Conservation (phyloP, 176 grass and related monocot genomes). For the Chrysopogon serrulatus region DNA sequence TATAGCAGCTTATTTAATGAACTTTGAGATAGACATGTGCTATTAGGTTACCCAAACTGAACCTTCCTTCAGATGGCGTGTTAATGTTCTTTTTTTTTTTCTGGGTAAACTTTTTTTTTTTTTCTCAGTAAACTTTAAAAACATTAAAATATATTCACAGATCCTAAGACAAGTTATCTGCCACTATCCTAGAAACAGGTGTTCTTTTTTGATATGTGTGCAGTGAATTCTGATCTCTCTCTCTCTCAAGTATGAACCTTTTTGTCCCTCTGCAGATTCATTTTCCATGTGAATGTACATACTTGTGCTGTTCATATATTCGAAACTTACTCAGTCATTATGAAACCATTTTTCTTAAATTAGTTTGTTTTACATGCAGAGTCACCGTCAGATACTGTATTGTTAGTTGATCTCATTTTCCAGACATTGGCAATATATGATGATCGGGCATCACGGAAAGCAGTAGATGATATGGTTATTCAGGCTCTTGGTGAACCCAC, state of each 20-base stretch:
- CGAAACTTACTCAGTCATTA: background rate
- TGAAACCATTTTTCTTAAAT: conserved; percentile 20
- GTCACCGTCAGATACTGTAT: conserved; percentile 39
- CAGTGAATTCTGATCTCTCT: background rate
- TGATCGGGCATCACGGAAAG: conserved; percentile 81
- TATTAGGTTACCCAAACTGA: background rate
- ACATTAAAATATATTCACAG: background rate
- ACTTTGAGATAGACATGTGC: background rate
- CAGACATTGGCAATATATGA: conserved; percentile 88
- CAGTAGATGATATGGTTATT: conserved; percentile 79
- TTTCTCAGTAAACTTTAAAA: background rate
- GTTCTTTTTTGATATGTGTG: background rate
- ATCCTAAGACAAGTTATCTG: background rate
- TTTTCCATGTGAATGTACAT: background rate
- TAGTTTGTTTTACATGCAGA: conserved; percentile 41
- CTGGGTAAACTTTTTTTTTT: background rate
- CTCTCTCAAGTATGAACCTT: background rate
- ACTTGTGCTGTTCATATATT: conserved; percentile 1
- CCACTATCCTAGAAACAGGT: background rate
- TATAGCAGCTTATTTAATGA: background rate
- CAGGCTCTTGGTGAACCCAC: conserved; percentile 57
- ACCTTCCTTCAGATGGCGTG: background rate
- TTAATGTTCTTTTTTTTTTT: background rate
- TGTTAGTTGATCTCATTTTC: conserved; percentile 81
- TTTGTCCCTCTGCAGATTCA: background rate